Conservation (phyloP, 495 filamentous ascomycete genomes). For the Neurospora terricola region DNA sequence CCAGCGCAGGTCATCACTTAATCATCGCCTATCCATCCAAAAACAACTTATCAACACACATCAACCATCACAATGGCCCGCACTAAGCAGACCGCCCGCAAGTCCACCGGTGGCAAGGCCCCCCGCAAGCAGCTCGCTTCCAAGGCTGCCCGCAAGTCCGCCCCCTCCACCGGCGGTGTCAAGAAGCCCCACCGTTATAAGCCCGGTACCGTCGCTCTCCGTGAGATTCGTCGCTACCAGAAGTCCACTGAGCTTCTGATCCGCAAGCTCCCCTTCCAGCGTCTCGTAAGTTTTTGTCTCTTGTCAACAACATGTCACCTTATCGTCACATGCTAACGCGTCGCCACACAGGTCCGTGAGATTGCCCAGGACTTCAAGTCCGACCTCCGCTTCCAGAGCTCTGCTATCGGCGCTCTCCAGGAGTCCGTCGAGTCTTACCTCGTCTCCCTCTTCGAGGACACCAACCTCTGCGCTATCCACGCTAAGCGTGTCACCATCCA, state of each 20-base stretch:
- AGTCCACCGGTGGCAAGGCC: conserved; percentile 99
- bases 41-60: conserved; percentile 34
- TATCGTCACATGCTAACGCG: conserved; percentile 21
- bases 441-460: conserved; percentile 99
- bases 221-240: conserved; percentile 99
- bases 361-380: conserved; percentile 99
- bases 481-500: conserved; percentile 99
- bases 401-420: conserved; percentile 98
- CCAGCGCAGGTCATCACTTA: conserved; percentile 25
- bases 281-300: conserved; percentile 54
- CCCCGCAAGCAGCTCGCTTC: conserved; percentile 88
- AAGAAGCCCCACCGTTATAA: conserved; percentile 99
- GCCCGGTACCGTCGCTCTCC: conserved; percentile 99
- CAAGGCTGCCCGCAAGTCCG: conserved; percentile 46
- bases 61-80: conserved; percentile 74
- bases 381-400: conserved; percentile 99
- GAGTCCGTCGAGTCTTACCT: conserved; percentile 99
- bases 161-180: conserved; percentile 61
- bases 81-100: conserved; percentile 99
- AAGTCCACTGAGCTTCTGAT: conserved; percentile 99
- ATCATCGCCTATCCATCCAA: conserved; percentile 27
- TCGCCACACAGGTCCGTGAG: conserved; percentile 62
- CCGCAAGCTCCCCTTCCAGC: conserved; percentile 99
- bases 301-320: conserved; percentile 4
- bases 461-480: conserved; percentile 99